phyloP scores from a whole-genome alignment of 2,329 filamentous ascomycete species.

The Talaromyces albobiverticillius region DNA sequence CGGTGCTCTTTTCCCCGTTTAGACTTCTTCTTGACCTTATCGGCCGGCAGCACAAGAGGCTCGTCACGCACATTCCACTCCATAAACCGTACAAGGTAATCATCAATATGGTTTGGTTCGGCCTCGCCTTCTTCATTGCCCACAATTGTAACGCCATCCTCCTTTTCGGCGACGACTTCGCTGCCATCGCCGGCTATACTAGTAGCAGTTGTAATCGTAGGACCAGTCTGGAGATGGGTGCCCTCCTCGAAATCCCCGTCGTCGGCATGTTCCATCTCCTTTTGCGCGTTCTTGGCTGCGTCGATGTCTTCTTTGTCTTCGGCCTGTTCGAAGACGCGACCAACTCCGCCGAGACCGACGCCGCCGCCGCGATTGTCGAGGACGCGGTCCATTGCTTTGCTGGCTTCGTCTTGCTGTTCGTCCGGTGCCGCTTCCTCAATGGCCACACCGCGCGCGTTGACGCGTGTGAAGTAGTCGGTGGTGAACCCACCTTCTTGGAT shows the following conservation, averaged over 20 bases:
- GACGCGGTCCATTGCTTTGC: slow-evolving; percentile 81
- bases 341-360: slow-evolving; percentile 25
- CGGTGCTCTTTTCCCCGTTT: slow-evolving; percentile 48
- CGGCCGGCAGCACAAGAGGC: slow-evolving; percentile 46
- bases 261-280: slow-evolving; percentile 79
- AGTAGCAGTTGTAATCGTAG: neutral
- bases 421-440: slow-evolving; percentile 60
- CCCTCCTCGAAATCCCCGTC: slow-evolving; percentile 80
- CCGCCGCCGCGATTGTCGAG: slow-evolving; percentile 66
- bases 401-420: slow-evolving; percentile 65
- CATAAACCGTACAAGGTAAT: slow-evolving; percentile 72
- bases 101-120: slow-evolving; percentile 63
- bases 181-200: neutral
- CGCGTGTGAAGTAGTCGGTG: slow-evolving; percentile 88
- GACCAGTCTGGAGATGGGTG: slow-evolving; percentile 25
- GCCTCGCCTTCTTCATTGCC: slow-evolving; percentile 32
- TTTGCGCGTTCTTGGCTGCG: slow-evolving; percentile 82
- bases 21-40: slow-evolving; percentile 48
- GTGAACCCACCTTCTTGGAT: slow-evolving; percentile 98
- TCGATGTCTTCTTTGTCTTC: slow-evolving; percentile 85
- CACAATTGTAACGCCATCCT: slow-evolving; percentile 36
- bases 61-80: slow-evolving; percentile 53
- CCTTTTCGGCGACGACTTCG: slow-evolving; percentile 19
- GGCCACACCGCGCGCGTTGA: slow-evolving; percentile 67
- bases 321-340: slow-evolving; percentile 66